A percentile compares a stretch with the other conserved stretches of the same genome.
phyloP scores from a whole-genome alignment of 2,329 filamentous ascomycete species.

The Trichoderma citrinoviride region DNA sequence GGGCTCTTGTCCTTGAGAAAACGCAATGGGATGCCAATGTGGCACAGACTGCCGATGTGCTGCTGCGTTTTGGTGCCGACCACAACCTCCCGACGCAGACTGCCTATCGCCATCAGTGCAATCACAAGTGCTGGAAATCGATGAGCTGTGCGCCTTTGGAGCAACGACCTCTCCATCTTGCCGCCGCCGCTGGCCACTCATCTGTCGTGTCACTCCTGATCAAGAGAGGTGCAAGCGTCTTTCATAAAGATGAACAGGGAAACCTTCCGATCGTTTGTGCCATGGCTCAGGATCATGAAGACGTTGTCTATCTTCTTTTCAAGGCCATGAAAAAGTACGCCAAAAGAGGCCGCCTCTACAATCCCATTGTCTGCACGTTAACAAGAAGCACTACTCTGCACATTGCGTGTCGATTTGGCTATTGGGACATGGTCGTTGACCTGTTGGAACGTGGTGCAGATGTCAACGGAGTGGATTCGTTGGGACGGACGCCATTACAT shows the following conservation, averaged over 20 bases:
- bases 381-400: constrained; percentile 16
- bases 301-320: neutral
- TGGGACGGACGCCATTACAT: constrained; percentile 18
- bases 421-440: neutral
- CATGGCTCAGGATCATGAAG: constrained; percentile 14
- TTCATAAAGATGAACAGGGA: constrained; percentile 15
- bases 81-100: neutral
- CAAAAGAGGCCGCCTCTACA: neutral
- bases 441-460: neutral
- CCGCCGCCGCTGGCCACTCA: constrained; percentile 5
- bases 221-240: neutral
- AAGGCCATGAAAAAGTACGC: neutral
- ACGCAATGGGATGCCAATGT: constrained; percentile 1
- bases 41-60: neutral
- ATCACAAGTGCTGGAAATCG: constrained; percentile 15
- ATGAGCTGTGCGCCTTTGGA: constrained; percentile 11
- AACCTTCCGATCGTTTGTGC: constrained; percentile 11
- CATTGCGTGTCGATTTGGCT: constrained; percentile 21
- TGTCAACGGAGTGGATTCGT: constrained; percentile 1
- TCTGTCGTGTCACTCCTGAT: constrained; percentile 2
- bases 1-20: neutral
- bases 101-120: neutral
- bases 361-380: neutral
- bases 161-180: constrained; percentile 14
- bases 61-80: constrained; percentile 18